Percentiles rank a stretch among this genome's conserved stretches.
These are phyloP conservation scores for Sporothrix protearum DNA, from an alignment of 2,329 filamentous ascomycete genomes.

Conservation along the genomic window DNA sequence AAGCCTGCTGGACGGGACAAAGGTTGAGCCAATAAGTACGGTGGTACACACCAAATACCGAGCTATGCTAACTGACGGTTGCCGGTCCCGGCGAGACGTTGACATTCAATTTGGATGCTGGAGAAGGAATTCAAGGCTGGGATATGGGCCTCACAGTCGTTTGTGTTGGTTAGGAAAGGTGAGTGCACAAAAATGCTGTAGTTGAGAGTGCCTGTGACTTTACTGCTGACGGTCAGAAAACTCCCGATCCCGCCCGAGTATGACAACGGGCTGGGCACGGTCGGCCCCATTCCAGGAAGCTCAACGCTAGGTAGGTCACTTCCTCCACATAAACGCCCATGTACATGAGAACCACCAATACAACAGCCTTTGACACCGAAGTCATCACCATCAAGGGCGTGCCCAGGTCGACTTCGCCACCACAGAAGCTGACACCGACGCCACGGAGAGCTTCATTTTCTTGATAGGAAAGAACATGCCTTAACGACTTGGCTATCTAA, in stretches of 20 bases:
- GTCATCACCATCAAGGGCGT: neutral
- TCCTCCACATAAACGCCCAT: neutral
- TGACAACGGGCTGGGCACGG: neutral
- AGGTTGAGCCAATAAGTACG: neutral
- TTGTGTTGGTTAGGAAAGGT: slow-evolving; percentile 16
- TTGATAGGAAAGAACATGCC: neutral
- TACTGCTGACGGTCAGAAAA: neutral
- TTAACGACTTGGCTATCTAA: too few relatives aligned
- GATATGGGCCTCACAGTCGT: slow-evolving; percentile 1
- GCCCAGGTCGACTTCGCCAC: neutral
- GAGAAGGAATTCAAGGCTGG: slow-evolving; percentile 11
- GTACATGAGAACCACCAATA: neutral
- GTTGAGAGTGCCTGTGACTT: neutral
- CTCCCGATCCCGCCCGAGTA: slow-evolving; percentile 11
- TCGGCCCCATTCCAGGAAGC: slow-evolving; percentile 5
- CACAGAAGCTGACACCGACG: neutral
- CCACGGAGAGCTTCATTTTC: neutral
- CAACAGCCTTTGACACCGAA: slow-evolving; percentile 3
- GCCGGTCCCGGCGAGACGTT: slow-evolving; percentile 12
- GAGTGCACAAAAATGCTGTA: neutral
- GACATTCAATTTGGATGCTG: slow-evolving; percentile 4
- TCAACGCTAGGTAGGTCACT: slow-evolving; percentile 9
- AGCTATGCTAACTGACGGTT: neutral
- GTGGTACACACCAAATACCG: neutral
- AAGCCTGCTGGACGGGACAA: slow-evolving; percentile 2